Percentiles rank a stretch among this genome's conserved stretches.
Conservation (phyloP, 768 basidiomycete species). For the Suillus bovinus region DNA sequence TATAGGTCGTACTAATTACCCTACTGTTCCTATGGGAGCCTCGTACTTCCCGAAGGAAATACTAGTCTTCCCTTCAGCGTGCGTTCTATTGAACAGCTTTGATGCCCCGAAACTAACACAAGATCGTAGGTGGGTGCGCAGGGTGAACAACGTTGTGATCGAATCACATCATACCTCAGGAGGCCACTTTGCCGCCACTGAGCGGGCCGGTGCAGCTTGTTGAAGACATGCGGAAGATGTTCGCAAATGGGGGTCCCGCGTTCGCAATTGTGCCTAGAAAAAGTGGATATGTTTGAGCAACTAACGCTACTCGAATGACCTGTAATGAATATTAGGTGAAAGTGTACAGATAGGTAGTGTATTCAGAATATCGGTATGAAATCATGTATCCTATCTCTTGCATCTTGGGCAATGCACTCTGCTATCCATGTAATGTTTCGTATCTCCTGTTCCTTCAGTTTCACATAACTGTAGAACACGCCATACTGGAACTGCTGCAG, state of each 20-base stretch:
- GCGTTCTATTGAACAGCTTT: background rate
- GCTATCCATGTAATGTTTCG: constrained; percentile 92
- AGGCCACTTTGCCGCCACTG: constrained; percentile 58
- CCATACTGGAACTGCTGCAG: constrained; percentile 96
- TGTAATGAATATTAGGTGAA: background rate
- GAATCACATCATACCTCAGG: constrained; percentile 46
- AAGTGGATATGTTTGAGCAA: constrained; percentile 37
- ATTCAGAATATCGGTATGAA: constrained; percentile 87
- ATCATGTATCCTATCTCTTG: constrained; percentile 93
- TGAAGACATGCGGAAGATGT: constrained; percentile 53
- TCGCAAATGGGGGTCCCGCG: constrained; percentile 48
- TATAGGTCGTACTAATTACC: background rate
- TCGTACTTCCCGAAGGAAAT: constrained; percentile 66
- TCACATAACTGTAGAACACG: constrained; percentile 90
- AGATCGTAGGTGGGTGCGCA: constrained; percentile 39
- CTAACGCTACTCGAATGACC: background rate
- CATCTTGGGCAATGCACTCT: constrained; percentile 97
- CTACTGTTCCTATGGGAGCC: constrained; percentile 57
- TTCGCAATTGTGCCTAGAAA: constrained; percentile 47
- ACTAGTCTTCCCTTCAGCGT: constrained; percentile 52
- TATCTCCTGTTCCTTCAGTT: constrained; percentile 90
- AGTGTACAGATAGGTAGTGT: background rate
- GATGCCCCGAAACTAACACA: background rate
- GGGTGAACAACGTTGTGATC: constrained; percentile 42
- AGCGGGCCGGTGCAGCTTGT: constrained; percentile 47